Evolutionary conservation across 129 eudicot species (phyloP), one percentile per base, ranked within the genome.

Genomic region (Flaveria bidentis): DNA sequence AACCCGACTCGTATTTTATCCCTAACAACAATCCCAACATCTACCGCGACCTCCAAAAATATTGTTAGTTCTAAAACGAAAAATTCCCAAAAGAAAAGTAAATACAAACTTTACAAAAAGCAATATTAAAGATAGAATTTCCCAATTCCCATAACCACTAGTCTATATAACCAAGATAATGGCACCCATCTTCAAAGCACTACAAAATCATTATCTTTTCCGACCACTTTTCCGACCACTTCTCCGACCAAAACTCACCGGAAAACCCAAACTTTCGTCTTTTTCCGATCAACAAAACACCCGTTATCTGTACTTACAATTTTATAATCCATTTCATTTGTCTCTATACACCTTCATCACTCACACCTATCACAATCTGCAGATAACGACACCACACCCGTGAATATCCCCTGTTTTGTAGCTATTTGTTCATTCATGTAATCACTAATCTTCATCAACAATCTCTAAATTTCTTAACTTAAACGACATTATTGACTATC

Each of bases 381-480:
- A 44, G 55, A 81, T 52, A 72, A 77, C 74, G 79, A 82, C 82
- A 64, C 15, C 72, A 74, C 60, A 82, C 55, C 82, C 82, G 85
- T 82, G 85, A 82, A 20, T 53, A 15, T 8, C 55, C 75, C 16
- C 58, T 77, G 79, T 77, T 74, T 26, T 33, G 2, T 77, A 22
- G 41, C 68, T 49, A 5, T 70, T 49, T 75, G 9, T 26, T 28
- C 22, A 20, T n/a, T 44, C 71, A 36, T 57, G 15, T 61, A 9
- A 23, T 33, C 39, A 33, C 39, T 33, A 33, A 33, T 25, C 58
- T 22, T 18, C 47, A 61, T 23, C 74, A 9, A 56, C 10, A 47
- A 56, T 61, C 26, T 17, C 12, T n/a, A 2, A 8, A 2, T 45
- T 47, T 53, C 82, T 65, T 71, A 45, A 44, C 79, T 72, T 82